These are phyloP conservation scores for Colletotrichum paranaense DNA, from an alignment of 2,329 filamentous ascomycete genomes.

Conservation along the genomic window DNA sequence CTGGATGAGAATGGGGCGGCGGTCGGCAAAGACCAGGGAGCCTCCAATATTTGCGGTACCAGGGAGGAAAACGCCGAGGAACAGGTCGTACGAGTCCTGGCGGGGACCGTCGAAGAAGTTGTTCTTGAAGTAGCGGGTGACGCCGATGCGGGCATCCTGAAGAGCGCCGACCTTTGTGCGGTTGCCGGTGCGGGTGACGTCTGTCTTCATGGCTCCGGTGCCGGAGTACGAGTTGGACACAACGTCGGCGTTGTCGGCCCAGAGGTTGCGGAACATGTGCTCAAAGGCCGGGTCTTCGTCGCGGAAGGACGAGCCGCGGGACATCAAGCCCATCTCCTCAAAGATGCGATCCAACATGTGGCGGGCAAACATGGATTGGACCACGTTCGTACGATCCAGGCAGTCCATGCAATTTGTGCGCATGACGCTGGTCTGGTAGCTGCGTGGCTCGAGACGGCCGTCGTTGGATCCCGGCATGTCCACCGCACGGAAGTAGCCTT, in stretches of 20 bases:
- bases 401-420: conserved; percentile 99
- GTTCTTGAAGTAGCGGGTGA: conserved; percentile 91
- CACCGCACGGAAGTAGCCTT: conserved; percentile 92
- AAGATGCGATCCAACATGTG: conserved; percentile 91
- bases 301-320: conserved; percentile 80
- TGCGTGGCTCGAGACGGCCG: conserved; percentile 82
- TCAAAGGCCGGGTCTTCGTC: conserved; percentile 85
- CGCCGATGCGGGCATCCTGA: conserved; percentile 87
- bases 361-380: conserved; percentile 95
- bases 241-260: conserved; percentile 98
- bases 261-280: conserved; percentile 93
- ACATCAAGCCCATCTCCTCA: conserved; percentile 82
- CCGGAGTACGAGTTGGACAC: conserved; percentile 94
- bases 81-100: conserved; percentile 95
- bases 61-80: conserved; percentile 87
- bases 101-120: conserved; percentile 95
- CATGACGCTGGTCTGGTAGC: conserved; percentile 88
- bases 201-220: conserved; percentile 97
- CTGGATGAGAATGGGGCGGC: conserved; percentile 87
- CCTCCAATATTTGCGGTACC: conserved; percentile 77
- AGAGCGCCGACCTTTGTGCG: conserved; percentile 87
- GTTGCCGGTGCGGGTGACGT: conserved; percentile 93
- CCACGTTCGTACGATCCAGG: conserved; percentile 95
- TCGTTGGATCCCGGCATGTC: conserved; percentile 80
- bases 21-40: conserved; percentile 83